Base-by-base conservation (phyloP, 139 green algal genomes). In the Asterochloris sp. region DNA sequence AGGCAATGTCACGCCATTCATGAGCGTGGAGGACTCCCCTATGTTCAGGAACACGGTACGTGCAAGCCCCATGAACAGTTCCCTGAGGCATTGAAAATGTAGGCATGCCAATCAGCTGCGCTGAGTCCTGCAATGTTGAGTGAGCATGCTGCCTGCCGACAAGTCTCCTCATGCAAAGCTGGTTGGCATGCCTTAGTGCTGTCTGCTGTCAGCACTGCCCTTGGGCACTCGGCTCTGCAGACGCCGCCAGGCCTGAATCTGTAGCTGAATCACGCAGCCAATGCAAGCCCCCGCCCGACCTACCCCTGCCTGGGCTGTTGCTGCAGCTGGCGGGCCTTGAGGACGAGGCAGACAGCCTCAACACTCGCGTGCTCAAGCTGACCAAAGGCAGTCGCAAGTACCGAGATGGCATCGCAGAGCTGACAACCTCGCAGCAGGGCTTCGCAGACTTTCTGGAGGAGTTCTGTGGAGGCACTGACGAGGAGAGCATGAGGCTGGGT, bases 391-490 rank as follows among this genome's bases (percentile, higher is more conserved):
- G 84, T 10, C 85, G 88, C 28, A 88, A 85, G 76, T 93, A 93
- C 84, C 75, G 85, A n/a, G 80, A 88, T 19, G 79, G 81, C 15
- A 79, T 93, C 24, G 83, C 83, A 24, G 62, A 69, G 0, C 81
- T 86, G 13, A 78, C 69, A 10, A 76, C 87, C 11, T 87, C 84
- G 11, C 87, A 90, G 38, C 28, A 61, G 13, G 24, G 47, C 0
- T 93, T 93, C 85, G 85, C 86, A 19, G 83, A 89, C 74, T 78
- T 80, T 19, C 76, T 90, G 69, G 74, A 84, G 38, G 85, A 87
- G 69, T 91, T 91, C 83, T 88, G 85, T 38, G 87, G 84, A 29
- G 87, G 84, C 60, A 90, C 79, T 12, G 87, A 91, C 38, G 83
- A 92, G 47, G 90, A 90, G 28, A 88, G 83, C 71, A 81, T 86